A percentile compares a stretch with the other conserved stretches of the same genome.
Conservation (phyloP, 176 grass and related monocot genomes). For the Tillandsia fasciculata region DNA sequence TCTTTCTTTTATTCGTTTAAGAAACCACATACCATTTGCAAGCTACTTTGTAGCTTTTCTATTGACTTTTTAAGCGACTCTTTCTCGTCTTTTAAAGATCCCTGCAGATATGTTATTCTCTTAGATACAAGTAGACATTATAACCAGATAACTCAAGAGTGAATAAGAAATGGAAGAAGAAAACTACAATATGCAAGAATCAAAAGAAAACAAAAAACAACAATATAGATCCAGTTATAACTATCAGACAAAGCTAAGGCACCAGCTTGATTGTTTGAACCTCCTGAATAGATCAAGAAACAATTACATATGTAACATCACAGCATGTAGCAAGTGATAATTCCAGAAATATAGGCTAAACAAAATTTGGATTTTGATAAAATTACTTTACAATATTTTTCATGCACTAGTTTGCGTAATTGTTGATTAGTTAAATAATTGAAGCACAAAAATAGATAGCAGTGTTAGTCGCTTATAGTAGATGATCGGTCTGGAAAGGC, state of each 20-base stretch:
- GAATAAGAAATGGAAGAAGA: background rate
- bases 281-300: too few relatives aligned
- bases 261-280: too few relatives aligned
- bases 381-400: too few relatives aligned
- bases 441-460: too few relatives aligned
- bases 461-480: too few relatives aligned
- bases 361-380: too few relatives aligned
- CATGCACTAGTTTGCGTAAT: too few relatives aligned
- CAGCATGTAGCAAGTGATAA: too few relatives aligned
- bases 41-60: conserved; percentile 80
- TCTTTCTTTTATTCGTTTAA: conserved; percentile 15
- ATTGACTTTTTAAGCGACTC: conserved; percentile 71
- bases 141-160: background rate
- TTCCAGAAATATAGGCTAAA: too few relatives aligned
- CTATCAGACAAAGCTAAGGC: background rate
- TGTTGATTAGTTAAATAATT: too few relatives aligned
- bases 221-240: background rate
- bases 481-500: too few relatives aligned
- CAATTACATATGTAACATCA: too few relatives aligned
- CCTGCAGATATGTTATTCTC: conserved; percentile 25
- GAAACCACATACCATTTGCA: conserved; percentile 61
- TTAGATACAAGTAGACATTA: background rate
- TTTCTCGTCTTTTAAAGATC: conserved; percentile 73
- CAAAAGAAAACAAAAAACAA: background rate
- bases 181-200: background rate